These are phyloP conservation scores for Rosa rugosa DNA, from an alignment of 306 rosid genomes.

Conservation along the genomic window DNA sequence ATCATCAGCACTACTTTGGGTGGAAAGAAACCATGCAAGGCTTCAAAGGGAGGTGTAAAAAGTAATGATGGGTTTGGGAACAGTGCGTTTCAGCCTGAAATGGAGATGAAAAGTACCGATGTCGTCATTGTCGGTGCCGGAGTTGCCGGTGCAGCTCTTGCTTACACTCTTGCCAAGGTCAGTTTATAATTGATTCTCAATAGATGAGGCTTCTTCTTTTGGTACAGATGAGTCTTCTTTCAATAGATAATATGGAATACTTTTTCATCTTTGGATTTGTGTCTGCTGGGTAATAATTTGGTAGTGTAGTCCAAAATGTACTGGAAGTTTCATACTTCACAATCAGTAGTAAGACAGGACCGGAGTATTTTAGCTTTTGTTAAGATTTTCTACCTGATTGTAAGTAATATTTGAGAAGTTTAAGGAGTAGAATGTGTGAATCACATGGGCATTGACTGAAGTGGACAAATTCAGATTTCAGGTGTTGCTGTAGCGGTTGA, in stretches of 20 bases:
- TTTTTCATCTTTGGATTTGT: background rate
- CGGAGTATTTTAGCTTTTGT: background rate
- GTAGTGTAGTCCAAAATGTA: background rate
- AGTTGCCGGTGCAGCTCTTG: background rate
- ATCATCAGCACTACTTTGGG: background rate
- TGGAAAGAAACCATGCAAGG: background rate
- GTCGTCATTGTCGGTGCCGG: background rate
- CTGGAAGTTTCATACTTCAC: background rate
- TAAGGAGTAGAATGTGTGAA: too few species aligned
- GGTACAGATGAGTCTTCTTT: too few species aligned
- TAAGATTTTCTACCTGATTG: too few species aligned
- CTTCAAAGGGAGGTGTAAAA: background rate
- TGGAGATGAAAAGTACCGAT: background rate
- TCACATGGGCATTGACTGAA: too few species aligned
- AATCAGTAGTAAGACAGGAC: background rate
- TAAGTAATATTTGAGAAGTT: background rate
- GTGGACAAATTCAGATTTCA: too few species aligned
- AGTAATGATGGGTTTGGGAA: background rate
- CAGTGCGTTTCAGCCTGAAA: background rate
- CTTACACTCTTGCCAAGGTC: constrained; percentile 6
- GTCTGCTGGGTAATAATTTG: background rate
- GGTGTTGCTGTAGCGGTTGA: too few species aligned
- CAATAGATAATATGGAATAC: background rate
- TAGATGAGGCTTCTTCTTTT: background rate
- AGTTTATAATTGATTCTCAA: background rate